These are phyloP conservation scores for Pythium rhizo-oryzae DNA, from an alignment of 352 stramenopile species.

Conservation along the genomic window DNA sequence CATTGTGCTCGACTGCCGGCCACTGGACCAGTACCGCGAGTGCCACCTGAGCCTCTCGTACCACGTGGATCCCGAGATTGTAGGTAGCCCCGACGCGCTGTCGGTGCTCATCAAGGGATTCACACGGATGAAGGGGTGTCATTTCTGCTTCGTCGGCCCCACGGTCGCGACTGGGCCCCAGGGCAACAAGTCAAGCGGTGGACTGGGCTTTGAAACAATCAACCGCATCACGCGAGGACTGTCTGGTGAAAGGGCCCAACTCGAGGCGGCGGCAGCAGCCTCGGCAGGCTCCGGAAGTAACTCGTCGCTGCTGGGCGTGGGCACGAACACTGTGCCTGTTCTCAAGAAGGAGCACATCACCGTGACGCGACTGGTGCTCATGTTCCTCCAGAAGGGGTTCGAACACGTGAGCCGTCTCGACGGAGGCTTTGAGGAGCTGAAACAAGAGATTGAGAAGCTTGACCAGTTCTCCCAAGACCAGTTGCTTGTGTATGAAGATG, in stretches of 20 bases:
- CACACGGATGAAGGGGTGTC: constrained; percentile 84
- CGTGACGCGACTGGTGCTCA: constrained; percentile 77
- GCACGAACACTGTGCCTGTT: constrained; percentile 25
- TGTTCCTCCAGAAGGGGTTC: constrained; percentile 89
- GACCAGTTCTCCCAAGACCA: constrained; percentile 73
- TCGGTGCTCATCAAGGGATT: constrained; percentile 82
- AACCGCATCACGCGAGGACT: constrained; percentile 55
- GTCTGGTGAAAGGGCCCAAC: constrained; percentile 50
- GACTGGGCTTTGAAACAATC: constrained; percentile 49
- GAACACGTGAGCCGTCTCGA: constrained; percentile 85
- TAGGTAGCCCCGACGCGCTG: constrained; percentile 69
- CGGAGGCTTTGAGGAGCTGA: constrained; percentile 83
- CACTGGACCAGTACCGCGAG: constrained; percentile 71
- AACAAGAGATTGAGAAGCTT: constrained; percentile 61
- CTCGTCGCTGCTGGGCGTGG: constrained; percentile 19
- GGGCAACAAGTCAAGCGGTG: constrained; percentile 23
- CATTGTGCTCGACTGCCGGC: constrained; percentile 85
- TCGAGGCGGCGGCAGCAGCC: constrained; percentile 19
- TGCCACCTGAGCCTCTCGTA: constrained; percentile 87
- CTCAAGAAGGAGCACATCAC: constrained; percentile 63
- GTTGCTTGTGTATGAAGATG: constrained; percentile 53
- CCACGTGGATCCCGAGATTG: constrained; percentile 83
- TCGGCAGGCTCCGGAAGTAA: constrained; percentile 13
- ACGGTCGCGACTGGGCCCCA: constrained; percentile 20
- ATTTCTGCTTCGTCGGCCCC: constrained; percentile 88